Base-by-base conservation (phyloP, 106 monocot species). In the Hemerocallis citrina region DNA sequence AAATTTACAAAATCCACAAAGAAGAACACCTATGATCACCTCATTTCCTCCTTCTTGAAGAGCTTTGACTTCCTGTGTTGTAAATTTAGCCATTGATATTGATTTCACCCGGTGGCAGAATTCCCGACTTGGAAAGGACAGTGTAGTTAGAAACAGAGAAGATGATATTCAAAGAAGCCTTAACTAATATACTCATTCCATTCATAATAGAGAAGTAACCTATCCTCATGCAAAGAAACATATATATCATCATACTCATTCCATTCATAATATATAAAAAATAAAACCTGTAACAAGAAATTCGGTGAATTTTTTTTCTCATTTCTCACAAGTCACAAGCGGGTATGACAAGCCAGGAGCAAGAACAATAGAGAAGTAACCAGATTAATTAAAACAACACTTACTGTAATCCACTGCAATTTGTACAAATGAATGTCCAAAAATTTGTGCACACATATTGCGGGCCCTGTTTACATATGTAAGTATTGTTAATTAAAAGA, bases 81-180 rank as follows among this genome's bases (percentile, higher is more conserved):
- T 83, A 74, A 94, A 94, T 70, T 83, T 94, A 10, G 94, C 82
- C 94, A 94, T 89, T 30, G 94, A 94, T 67, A 94, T 82, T 49
- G 94, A 94, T 63, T 94, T 94, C 39, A 94, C 94, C 55, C 89
- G 89, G 62, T 94, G 94, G 45, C 83, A 89, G 65, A 94, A 94
- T 56, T 89, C 94, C 15, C 94, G 94, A 63, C 94, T 94, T 42
- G 13, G 68, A 66, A 48, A 32, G n/a, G 22, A n/a, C 13, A 63
- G 39, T 16, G 40, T 48, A 59, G 34, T 59, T 16, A 71, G 50
- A 63, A n/a, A n/a, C n/a, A 59, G 28, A 10, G 14, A 45, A 31
- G 28, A 10, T 30, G 16, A 55, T 35, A 23, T 35, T n/a, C n/a
- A 31, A n/a, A 11, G 5, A 25, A 54, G n/a, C n/a, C n/a, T n/a